Conservation (phyloP, 108 stramenopile species). For the Cyclotella kingstonii region DNA sequence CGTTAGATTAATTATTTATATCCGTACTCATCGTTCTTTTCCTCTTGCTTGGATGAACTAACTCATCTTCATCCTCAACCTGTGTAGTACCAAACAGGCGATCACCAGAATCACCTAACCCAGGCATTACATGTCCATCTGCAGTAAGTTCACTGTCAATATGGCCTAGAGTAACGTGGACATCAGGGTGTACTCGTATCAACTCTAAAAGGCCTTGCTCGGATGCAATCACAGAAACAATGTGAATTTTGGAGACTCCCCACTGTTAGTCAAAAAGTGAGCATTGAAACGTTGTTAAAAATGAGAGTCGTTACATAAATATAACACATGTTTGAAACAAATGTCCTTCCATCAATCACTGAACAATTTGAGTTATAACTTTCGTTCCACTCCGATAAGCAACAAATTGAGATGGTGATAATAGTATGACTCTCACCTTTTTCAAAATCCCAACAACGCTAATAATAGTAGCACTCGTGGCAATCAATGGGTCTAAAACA, state of each 20-base stretch:
- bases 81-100: conserved; percentile 78
- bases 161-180: conserved; percentile 78
- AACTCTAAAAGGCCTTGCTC: conserved; percentile 68
- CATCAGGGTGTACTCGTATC: conserved; percentile 77
- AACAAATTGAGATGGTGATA: neutral
- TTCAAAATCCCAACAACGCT: conserved; percentile 92
- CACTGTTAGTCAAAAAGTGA: conserved; percentile 47
- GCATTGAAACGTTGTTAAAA: too few relatives aligned
- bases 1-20: too few relatives aligned
- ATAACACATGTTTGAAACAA: neutral
- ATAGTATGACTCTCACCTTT: conserved; percentile 72
- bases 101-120: conserved; percentile 95
- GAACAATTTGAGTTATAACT: neutral
- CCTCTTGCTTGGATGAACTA: conserved; percentile 57
- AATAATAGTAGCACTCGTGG: conserved; percentile 83
- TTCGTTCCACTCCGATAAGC: neutral
- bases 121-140: conserved; percentile 87
- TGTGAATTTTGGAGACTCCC: conserved; percentile 83
- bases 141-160: conserved; percentile 81
- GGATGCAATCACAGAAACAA: conserved; percentile 86
- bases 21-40: conserved; percentile 35
- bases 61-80: conserved; percentile 61
- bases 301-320: neutral
- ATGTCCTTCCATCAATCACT: neutral
- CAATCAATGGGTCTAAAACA: conserved; percentile 94